Evolutionary conservation across 2,329 filamentous ascomycete species (phyloP), one percentile per base, ranked within the genome.

Genomic region (Reticulascus tulasneorum): DNA sequence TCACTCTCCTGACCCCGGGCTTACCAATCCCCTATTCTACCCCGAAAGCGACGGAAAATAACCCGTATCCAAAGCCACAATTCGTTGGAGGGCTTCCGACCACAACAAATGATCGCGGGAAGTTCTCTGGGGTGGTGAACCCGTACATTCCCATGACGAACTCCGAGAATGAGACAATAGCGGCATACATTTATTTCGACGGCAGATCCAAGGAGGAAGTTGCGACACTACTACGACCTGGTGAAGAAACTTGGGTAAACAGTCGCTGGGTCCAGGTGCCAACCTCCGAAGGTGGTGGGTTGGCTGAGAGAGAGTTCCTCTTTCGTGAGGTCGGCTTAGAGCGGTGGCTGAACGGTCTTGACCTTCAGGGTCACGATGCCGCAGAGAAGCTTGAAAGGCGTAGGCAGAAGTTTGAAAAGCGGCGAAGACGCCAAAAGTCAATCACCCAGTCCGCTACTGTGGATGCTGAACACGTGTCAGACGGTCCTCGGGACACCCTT

Each of bases 181-280:
- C 93, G 21, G 93, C 91, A 23, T 98, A 98, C 62, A 97, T 98
- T 51, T 98, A 98, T 67, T 98, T 98, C 56, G 93, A 98, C 62
- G 93, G 93, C 13, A 76, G 93, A 45, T 77, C 79, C 42, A 98
- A 98, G 61, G 93, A 98, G 59, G 93, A 98, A 65, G 94, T 98
- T 4, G 93, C 93, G 34, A 98, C 93, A 10, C 69, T 98, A 38
- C 71, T 98, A 34, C 77, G 93, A 37, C 84, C 90, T 10, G 91
- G 93, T 17, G 93, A 97, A 58, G 93, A 98, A 65, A 98, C 93
- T 3, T 98, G 93, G 93, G 94, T 98, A 17, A 98, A 97, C 56
- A 96, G 89, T 37, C 77, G 93, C 51, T 98, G 93, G 93, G 93
- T 98, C 32, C 91, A 94, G 56, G 81, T 98, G 7, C 88, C 91